phyloP scores from a whole-genome alignment of 805 yeast species.

The Starmerella floris region DNA sequence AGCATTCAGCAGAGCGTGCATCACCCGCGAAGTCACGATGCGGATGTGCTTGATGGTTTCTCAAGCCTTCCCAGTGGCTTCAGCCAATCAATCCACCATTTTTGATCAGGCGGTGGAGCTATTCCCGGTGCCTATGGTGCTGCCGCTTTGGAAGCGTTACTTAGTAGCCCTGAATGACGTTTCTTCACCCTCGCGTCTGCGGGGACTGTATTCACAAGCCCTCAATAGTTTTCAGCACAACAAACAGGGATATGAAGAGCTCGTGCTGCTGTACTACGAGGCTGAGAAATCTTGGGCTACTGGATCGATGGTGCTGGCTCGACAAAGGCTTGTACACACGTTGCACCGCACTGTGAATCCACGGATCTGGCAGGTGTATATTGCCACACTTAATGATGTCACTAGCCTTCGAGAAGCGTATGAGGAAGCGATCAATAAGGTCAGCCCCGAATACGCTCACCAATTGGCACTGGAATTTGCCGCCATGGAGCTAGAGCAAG shows the following conservation, averaged over 20 bases:
- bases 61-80: constrained; percentile 3
- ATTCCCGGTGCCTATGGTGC: constrained; percentile 8
- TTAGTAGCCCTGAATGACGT: not conserved
- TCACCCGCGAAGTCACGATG: constrained; percentile 5
- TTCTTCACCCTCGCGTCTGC: not conserved
- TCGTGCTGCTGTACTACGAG: constrained; percentile 5
- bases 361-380: constrained; percentile 6
- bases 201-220: constrained; percentile 8
- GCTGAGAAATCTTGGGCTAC: constrained; percentile 2
- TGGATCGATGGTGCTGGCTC: constrained; percentile 9
- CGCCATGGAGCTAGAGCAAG: constrained; percentile 38
- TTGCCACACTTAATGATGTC: constrained; percentile 4
- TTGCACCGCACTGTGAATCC: not conserved
- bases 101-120: constrained; percentile 10
- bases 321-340: constrained; percentile 2
- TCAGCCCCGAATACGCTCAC: constrained; percentile 35
- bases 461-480: constrained; percentile 39
- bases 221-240: not conserved
- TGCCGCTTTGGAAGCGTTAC: constrained; percentile 14
- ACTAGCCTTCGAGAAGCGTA: constrained; percentile 36
- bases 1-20: constrained; percentile 12
- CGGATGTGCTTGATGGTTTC: constrained; percentile 9
- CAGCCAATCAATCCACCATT: constrained; percentile 7
- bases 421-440: constrained; percentile 38
- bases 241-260: constrained; percentile 8